Conservation (phyloP, 208 protist genomes). For the Jaenimonas drosophilae region DNA sequence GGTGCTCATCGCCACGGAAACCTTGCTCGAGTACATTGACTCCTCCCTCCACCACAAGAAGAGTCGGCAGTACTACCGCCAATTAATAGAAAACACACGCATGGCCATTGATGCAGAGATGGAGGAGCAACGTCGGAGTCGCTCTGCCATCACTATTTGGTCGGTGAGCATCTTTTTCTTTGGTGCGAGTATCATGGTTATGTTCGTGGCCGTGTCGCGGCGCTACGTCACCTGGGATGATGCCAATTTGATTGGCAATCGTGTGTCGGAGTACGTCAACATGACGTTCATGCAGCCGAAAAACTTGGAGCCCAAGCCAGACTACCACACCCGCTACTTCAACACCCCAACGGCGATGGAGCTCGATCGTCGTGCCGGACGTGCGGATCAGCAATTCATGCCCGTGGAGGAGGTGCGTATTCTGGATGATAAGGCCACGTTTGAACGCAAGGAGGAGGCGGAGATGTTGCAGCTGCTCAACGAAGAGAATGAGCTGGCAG, state of each 20-base stretch:
- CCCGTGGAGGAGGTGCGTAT: conserved; percentile 12
- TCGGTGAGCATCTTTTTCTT: conserved; percentile 31
- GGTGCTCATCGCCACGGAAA: conserved; percentile 68
- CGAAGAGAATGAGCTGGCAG: conserved; percentile 45
- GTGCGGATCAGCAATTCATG: conserved; percentile 22
- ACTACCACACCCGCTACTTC: conserved; percentile 76
- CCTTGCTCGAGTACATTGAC: conserved; percentile 82
- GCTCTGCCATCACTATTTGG: conserved; percentile 39
- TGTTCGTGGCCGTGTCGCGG: conserved; percentile 48
- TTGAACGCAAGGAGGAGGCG: conserved; percentile 35
- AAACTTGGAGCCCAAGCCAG: conserved; percentile 67
- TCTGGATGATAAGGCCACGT: conserved; percentile 26
- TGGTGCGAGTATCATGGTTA: conserved; percentile 24
- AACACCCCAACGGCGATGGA: conserved; percentile 67
- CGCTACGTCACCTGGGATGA: conserved; percentile 45
- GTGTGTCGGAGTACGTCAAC: conserved; percentile 44
- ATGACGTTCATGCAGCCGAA: conserved; percentile 71
- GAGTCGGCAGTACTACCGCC: conserved; percentile 67
- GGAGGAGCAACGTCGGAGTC: conserved; percentile 9
- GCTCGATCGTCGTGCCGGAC: conserved; percentile 35
- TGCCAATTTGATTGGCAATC: conserved; percentile 42
- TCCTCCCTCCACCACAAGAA: conserved; percentile 64
- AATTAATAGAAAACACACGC: conserved; percentile 60
- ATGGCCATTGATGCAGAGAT: conserved; percentile 51
- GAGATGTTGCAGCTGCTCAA: conserved; percentile 73